Percentiles rank a stretch among this genome's conserved stretches.
Conservation (phyloP, 2,329 filamentous ascomycete species). For the Biscogniauxia marginata region DNA sequence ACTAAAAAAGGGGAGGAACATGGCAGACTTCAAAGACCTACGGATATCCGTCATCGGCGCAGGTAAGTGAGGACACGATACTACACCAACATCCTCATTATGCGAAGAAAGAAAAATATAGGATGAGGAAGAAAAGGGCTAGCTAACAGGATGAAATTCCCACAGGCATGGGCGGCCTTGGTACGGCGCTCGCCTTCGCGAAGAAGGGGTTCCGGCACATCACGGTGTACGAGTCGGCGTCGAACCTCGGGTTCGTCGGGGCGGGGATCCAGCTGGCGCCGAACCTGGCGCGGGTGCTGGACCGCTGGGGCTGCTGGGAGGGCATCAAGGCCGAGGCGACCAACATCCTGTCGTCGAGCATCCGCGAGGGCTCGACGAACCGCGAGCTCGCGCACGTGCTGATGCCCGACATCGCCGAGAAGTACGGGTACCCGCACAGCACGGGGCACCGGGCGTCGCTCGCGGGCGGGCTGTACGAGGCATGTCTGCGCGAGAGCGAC, state of each 20-base stretch:
- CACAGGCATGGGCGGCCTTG: conserved; percentile 75
- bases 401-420: conserved; percentile 63
- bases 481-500: conserved; percentile 60
- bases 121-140: neutral
- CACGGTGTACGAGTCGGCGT: conserved; percentile 71
- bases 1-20: conserved; percentile 13
- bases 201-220: conserved; percentile 74
- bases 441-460: conserved; percentile 75
- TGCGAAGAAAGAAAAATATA: conserved; percentile 1
- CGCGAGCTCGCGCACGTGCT: conserved; percentile 69
- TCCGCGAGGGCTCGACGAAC: conserved; percentile 70
- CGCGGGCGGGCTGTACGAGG: conserved; percentile 66
- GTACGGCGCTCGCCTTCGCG: conserved; percentile 69
- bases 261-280: conserved; percentile 83
- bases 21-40: conserved; percentile 35
- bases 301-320: conserved; percentile 70
- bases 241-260: conserved; percentile 75
- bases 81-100: neutral
- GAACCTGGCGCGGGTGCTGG: conserved; percentile 76
- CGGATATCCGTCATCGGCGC: conserved; percentile 48
- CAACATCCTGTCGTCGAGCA: conserved; percentile 68
- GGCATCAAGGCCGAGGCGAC: conserved; percentile 66
- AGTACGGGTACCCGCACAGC: conserved; percentile 76
- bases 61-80: conserved; percentile 34
- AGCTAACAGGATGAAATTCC: neutral